phyloP scores from a whole-genome alignment of 352 stramenopile genomes.

The Globisporangium uncinulatum region DNA sequence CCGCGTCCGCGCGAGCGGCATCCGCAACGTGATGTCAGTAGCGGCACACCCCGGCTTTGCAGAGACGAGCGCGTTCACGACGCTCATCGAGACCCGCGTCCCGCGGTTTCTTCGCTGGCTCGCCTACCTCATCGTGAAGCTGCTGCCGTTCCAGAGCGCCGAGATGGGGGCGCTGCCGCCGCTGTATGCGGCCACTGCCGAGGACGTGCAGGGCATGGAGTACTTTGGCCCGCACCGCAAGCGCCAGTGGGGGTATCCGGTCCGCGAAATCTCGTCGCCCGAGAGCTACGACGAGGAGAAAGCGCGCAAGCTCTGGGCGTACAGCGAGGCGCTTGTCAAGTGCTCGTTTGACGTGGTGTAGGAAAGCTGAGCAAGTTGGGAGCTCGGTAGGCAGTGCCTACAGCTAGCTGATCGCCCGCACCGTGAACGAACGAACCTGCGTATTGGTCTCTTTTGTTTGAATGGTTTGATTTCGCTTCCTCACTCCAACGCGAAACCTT shows the following conservation, averaged over 20 bases:
- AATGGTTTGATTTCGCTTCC: too few species aligned
- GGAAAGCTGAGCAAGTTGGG: neutral
- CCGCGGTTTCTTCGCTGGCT: conserved; percentile 22
- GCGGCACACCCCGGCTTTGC: conserved; percentile 32
- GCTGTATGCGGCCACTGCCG: conserved; percentile 34
- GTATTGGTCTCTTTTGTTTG: too few species aligned
- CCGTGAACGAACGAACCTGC: too few species aligned
- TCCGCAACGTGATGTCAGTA: conserved; percentile 18
- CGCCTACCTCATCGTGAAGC: conserved; percentile 16
- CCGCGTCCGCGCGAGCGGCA: conserved; percentile 17
- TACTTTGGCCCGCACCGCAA: conserved; percentile 21
- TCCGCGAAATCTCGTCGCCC: conserved; percentile 11
- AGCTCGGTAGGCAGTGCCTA: neutral
- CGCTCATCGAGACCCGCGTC: conserved; percentile 21
- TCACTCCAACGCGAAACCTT: too few species aligned
- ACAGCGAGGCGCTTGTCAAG: conserved; percentile 11
- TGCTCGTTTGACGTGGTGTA: conserved; percentile 7
- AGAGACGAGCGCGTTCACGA: conserved; percentile 26
- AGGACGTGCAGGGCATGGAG: conserved; percentile 18
- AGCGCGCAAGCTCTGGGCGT: conserved; percentile 12
- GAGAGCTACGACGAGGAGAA: conserved; percentile 12
- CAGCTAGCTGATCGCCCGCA: neutral
- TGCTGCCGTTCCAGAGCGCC: conserved; percentile 32
- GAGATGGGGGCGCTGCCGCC: conserved; percentile 37
- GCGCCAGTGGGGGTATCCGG: conserved; percentile 6